phyloP scores from a whole-genome alignment of 176 grass and related monocot species.

The Aegilops umbellulata region DNA sequence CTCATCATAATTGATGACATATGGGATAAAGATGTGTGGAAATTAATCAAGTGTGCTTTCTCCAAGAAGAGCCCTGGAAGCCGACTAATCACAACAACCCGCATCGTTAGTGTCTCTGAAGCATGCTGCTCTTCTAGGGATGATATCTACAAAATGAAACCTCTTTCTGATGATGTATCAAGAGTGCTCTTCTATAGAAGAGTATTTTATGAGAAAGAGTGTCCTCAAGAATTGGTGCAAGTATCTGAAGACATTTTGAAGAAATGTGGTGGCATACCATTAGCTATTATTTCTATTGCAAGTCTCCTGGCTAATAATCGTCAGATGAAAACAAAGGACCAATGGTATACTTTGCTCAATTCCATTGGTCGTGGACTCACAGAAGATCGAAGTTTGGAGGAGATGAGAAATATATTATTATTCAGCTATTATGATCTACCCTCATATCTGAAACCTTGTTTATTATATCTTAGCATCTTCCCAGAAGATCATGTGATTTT shows the following conservation, averaged over 20 bases:
- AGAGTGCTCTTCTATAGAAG: no score
- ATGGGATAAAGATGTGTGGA: fast-evolving
- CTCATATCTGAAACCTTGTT: neutral
- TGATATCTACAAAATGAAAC: no score
- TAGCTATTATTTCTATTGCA: neutral
- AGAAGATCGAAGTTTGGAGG: neutral
- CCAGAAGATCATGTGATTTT: fast-evolving
- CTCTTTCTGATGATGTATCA: no score
- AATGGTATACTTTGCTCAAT: neutral
- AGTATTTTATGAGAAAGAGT: neutral
- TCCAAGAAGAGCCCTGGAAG: no score
- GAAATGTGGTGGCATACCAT: neutral
- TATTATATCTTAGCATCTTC: neutral
- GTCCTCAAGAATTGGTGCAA: neutral
- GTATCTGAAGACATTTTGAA: neutral
- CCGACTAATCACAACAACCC: no score
- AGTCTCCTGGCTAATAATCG: neutral
- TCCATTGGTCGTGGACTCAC: neutral
- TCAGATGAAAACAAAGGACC: neutral
- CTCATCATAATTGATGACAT: no score
- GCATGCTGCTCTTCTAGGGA: no score
- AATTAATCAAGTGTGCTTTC: no score
- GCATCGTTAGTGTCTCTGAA: no score
- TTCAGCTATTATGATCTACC: neutral
- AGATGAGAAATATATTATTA: neutral